Evolutionary conservation across 1,284 basidiomycete genomes (phyloP).

Genomic region (Boletus sp.): DNA sequence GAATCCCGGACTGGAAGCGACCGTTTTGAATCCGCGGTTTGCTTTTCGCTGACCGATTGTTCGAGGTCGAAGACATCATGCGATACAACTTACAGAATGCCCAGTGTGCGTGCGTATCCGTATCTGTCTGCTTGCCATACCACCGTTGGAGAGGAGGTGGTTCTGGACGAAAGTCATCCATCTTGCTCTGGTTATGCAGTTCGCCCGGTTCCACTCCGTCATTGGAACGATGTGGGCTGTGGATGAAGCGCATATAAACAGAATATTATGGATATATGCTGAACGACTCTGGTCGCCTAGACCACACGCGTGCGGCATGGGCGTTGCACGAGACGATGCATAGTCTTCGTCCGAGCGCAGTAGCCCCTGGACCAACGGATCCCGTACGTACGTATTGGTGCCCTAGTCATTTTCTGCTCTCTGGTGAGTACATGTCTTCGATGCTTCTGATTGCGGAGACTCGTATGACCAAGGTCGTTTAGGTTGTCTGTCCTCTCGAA

Average conservation of each 20-base stretch:
- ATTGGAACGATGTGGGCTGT: conserved; percentile 9
- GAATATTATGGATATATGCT: neutral
- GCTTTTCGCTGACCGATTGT: conserved; percentile 16
- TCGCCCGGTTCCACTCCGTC: neutral
- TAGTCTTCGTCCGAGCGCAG: neutral
- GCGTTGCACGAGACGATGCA: neutral
- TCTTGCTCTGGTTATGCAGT: conserved; percentile 1
- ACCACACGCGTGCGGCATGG: neutral
- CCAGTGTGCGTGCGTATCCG: conserved; percentile 30
- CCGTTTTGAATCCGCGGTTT: conserved; percentile 16
- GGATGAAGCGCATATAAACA: neutral
- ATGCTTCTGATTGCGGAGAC: no score
- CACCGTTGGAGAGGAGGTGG: neutral
- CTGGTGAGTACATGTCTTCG: no score
- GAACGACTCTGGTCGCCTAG: neutral
- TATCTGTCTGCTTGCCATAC: conserved; percentile 13
- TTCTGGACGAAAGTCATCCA: conserved; percentile 13
- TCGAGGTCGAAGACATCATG: conserved; percentile 24
- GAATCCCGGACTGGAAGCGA: neutral
- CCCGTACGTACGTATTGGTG: neutral
- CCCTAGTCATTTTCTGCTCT: no score
- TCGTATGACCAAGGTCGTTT: no score
- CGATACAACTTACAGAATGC: conserved; percentile 20
- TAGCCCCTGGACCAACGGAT: neutral
- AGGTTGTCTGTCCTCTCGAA: no score